Percentiles rank a stretch among this genome's conserved stretches.
phyloP scores from a whole-genome alignment of 352 stramenopile genomes.

The Phytophthora vignae region DNA sequence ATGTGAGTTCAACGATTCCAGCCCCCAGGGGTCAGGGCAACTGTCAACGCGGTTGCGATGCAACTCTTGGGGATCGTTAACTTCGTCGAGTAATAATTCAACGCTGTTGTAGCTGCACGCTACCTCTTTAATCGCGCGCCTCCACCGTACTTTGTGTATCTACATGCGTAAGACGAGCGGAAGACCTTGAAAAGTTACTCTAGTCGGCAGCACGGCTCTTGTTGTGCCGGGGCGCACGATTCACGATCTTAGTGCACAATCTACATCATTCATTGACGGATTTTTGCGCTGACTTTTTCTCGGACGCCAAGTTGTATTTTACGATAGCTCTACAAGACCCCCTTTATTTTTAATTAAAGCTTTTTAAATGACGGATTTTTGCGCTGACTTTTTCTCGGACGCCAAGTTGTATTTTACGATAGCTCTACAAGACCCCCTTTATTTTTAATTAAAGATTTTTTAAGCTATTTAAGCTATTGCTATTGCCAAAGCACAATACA shows the following conservation, averaged over 20 bases:
- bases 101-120: not conserved
- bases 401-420: slow-evolving; percentile 4
- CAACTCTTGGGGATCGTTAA: not conserved
- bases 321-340: not conserved
- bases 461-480: too few relatives aligned
- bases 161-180: too few relatives aligned
- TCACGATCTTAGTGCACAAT: not conserved
- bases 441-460: not conserved
- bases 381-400: not conserved
- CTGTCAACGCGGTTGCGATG: not conserved
- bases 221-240: not conserved
- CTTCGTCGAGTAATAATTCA: not conserved
- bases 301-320: slow-evolving; percentile 3
- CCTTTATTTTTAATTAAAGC: not conserved
- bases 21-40: not conserved
- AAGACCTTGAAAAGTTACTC: too few relatives aligned
- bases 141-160: too few relatives aligned
- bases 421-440: not conserved
- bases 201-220: not conserved
- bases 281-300: slow-evolving; percentile 1
- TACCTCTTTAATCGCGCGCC: too few relatives aligned
- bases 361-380: slow-evolving; percentile 1
- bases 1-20: not conserved
- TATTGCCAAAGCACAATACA: too few relatives aligned
- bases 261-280: not conserved